Evolutionary conservation across 139 green algal genomes (phyloP).

Genomic region (Zygnema circumcarinatum): DNA sequence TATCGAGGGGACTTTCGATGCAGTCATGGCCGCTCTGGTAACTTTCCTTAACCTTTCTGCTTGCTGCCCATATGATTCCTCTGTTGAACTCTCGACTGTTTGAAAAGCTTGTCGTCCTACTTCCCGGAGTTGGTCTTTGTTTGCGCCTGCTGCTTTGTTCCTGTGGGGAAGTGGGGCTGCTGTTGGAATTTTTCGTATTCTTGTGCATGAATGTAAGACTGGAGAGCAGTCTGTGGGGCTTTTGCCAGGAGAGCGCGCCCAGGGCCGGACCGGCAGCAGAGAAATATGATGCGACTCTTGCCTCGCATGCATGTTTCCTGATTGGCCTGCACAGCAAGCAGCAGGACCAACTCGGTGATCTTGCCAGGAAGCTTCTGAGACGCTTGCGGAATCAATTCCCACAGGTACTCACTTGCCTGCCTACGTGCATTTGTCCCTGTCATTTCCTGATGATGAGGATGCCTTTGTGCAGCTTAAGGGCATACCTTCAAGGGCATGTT

Average conservation of each 20-base stretch:
- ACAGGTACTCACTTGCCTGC: neutral
- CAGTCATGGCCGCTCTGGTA: neutral
- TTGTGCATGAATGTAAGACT: too few species aligned
- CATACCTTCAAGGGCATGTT: too few species aligned
- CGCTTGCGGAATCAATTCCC: conserved; percentile 33
- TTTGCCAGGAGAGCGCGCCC: neutral
- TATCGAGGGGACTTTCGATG: neutral
- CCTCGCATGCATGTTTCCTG: conserved; percentile 42
- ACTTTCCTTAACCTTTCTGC: neutral
- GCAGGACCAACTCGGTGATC: conserved; percentile 20
- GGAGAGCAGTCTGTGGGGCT: too few species aligned
- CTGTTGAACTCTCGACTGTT: too few species aligned
- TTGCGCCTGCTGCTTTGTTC: too few species aligned
- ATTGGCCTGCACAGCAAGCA: conserved; percentile 5
- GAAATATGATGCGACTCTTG: conserved; percentile 1
- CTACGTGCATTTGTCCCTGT: neutral
- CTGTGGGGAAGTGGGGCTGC: too few species aligned
- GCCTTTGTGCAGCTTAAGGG: neutral
- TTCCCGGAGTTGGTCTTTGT: too few species aligned
- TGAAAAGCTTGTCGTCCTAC: too few species aligned
- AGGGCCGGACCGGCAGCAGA: neutral
- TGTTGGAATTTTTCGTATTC: too few species aligned
- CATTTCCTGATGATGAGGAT: neutral
- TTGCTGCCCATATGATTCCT: too few species aligned
- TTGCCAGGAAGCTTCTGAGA: conserved; percentile 25